Conservation (phyloP, 495 filamentous ascomycete species). For the Aspergillus saccharolyticus region DNA sequence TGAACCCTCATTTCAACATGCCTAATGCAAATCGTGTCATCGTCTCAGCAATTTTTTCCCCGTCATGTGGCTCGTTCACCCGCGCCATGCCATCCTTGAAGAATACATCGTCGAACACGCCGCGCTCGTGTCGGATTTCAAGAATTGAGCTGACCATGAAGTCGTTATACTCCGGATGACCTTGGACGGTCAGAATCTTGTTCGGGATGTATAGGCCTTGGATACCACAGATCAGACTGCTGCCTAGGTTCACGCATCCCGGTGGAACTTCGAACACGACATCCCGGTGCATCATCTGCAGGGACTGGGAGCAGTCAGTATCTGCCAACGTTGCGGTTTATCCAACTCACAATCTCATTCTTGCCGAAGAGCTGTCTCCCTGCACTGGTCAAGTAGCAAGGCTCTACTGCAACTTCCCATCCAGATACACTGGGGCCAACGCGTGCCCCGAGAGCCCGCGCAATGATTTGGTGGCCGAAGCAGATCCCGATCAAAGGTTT, state of each 20-base stretch:
- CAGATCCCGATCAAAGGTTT: conserved; percentile 74
- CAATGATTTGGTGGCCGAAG: conserved; percentile 90
- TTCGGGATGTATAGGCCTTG: conserved; percentile 69
- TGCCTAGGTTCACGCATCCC: conserved; percentile 59
- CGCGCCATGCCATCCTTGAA: conserved; percentile 57
- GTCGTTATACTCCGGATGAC: conserved; percentile 80
- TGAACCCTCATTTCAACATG: background rate
- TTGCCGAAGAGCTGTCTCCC: conserved; percentile 66
- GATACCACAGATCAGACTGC: conserved; percentile 56
- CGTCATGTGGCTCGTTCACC: conserved; percentile 63
- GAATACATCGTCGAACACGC: conserved; percentile 59
- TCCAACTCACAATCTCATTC: conserved; percentile 53
- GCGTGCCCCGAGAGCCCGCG: conserved; percentile 62
- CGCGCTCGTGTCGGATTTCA: conserved; percentile 40
- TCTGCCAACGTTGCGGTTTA: background rate
- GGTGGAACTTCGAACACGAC: conserved; percentile 59
- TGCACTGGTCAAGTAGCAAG: conserved; percentile 57
- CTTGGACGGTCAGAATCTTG: conserved; percentile 69
- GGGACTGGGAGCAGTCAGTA: conserved; percentile 37
- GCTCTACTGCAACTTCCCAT: conserved; percentile 73
- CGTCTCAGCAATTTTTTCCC: conserved; percentile 54
- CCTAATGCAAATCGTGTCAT: conserved; percentile 33
- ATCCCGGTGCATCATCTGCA: conserved; percentile 89
- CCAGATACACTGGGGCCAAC: conserved; percentile 58
- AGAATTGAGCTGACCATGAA: conserved; percentile 67